phyloP scores from a whole-genome alignment of 345 rosid species.

The Rhizophora apiculata region DNA sequence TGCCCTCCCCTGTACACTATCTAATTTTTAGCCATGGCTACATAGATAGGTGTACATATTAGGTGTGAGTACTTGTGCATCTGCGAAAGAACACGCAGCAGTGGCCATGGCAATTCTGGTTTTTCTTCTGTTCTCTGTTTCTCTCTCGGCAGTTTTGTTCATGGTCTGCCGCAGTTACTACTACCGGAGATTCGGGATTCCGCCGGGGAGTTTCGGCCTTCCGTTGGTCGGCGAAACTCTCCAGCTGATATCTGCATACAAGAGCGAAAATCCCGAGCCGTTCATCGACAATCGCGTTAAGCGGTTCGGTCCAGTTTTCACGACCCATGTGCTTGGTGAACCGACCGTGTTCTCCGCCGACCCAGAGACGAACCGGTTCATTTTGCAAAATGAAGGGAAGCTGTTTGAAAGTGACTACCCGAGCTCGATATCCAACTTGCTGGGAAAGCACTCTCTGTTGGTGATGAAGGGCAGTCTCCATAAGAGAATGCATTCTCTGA shows the following conservation, averaged over 20 bases:
- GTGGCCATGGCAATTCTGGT: constrained; percentile 24
- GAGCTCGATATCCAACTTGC: constrained; percentile 74
- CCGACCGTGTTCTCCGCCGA: constrained; percentile 88
- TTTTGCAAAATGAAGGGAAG: constrained; percentile 88
- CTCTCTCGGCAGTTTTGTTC: constrained; percentile 28
- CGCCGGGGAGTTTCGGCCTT: constrained; percentile 84
- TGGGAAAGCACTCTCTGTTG: constrained; percentile 86
- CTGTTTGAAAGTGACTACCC: constrained; percentile 82
- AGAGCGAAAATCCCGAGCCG: constrained; percentile 93
- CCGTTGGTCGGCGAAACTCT: constrained; percentile 88
- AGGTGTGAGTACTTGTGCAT: not conserved
- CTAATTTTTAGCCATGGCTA: not conserved
- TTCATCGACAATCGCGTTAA: constrained; percentile 82
- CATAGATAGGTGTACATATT: too few relatives aligned
- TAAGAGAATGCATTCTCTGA: constrained; percentile 89
- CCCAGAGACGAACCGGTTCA: constrained; percentile 80
- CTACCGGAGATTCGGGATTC: constrained; percentile 53
- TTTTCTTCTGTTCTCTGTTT: constrained; percentile 16
- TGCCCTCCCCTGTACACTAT: too few relatives aligned
- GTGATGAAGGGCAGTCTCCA: constrained; percentile 87
- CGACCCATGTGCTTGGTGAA: constrained; percentile 77
- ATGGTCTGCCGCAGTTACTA: constrained; percentile 39
- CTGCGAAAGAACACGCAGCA: too few relatives aligned
- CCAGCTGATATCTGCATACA: constrained; percentile 87
- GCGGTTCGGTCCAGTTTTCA: constrained; percentile 75